Evolutionary conservation across 202 grass and related monocot genomes (phyloP), one percentile per base, ranked within the genome.

Genomic region (Carex arenaria): DNA sequence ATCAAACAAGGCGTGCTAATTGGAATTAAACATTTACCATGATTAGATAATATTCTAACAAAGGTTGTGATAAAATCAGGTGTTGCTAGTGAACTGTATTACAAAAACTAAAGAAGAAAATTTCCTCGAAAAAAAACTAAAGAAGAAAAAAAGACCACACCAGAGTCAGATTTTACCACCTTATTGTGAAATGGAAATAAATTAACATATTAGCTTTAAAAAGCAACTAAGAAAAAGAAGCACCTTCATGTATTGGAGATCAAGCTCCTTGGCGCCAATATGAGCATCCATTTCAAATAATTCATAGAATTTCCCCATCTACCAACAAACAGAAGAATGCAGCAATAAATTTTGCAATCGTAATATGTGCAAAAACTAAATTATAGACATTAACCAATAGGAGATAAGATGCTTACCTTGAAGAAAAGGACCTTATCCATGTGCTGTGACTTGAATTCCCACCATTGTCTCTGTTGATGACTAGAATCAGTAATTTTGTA

Each of bases 171-270:
- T 68, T 1, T 34, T 13, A 65, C 26, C 13, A 56, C 22, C n/a
- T 61, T 60, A 61, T 32, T 34, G 34, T 38, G 15, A 2, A 36
- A 68, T 68, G 6, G 15, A 9, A 68, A 68, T 40, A 68, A 62
- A 85, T 28, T 26, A 64, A 55, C 19, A 89, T 17, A 82, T 75
- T 62, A 34, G 15, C 72, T 74, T 84, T 18, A 10, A 20, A 40
- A 77, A 85, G 52, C 4, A n/a, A 80, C 40, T 34, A 30, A 49
- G 38, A 18, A 57, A 63, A 30, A 42, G 30, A 20, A 23, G 5
- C 79, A 91, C 92, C 92, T 92, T 98, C 95, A 98, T 98, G 80
- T 98, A 98, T 85, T 98, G 95, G 87, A 98, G 89, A 93, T 98
- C 90, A 86, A 98, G 95, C 61, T 98, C 92, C 89, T 84, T 94